Evolutionary conservation across 108 stramenopile genomes (phyloP), one percentile per base, ranked within the genome.

Genomic region (Skeletonema tropicum): DNA sequence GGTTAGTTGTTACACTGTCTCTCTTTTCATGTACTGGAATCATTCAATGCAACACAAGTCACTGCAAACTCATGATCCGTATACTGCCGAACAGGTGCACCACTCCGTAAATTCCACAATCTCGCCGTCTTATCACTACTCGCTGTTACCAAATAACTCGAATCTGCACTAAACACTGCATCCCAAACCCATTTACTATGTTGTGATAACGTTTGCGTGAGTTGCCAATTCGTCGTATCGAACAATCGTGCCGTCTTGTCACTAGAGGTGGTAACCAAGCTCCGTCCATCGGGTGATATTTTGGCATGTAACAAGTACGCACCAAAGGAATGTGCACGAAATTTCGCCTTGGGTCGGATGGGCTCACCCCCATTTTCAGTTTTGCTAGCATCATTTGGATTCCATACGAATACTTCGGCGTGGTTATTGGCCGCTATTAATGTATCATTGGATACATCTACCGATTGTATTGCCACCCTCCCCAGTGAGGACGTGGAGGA

Each of bases 171-270:
- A 83, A 98, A 99, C 15, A 87, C 97, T 14, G 97, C 96, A 76
- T 98, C 97, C 95, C 97, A 97, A 8, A 98, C 98, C 98, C 98
- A 98, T 57, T 95, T 89, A 31, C 86, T 92, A 73, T 97, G 97
- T 35, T 92, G 76, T 6, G 77, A 58, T 15, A 98, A 75, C 6
- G 90, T 87, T 30, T 90, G 88, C 33, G 87, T 82, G 19, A 94
- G 77, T 64, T 88, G 75, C 92, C 94, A 96, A 13, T 92, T 92
- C 1, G 81, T 64, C 10, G 93, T 90, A 69, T 94, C 88, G 89
- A 93, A 98, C 21, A 98, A 70, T 74, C 93, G 89, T 14, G 95
- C 96, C 12, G 96, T 95, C 46, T 89, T 86, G 75, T 99, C 98
- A 5, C 90, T 88, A 23, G 94, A 85, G 10, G 97, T 97, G 0